Percentiles rank a stretch among this genome's conserved stretches.
Evolutionary conservation across 2,329 filamentous ascomycete species (phyloP).

Genomic region (Botrytis aclada): DNA sequence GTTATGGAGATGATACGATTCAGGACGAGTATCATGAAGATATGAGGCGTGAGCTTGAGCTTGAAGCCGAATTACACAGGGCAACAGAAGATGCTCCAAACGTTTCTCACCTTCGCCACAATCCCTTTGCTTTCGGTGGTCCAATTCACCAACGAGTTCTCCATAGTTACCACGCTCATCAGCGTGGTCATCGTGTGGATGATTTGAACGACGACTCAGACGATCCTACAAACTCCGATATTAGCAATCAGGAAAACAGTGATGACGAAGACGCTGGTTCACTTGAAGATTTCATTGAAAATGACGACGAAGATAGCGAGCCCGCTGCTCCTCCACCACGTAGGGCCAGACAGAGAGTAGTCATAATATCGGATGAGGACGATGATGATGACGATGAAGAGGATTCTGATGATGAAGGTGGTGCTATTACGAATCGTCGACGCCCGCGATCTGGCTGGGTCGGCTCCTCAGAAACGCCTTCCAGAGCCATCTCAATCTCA

Average conservation of each 20-base stretch:
- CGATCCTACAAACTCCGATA: constrained; percentile 6
- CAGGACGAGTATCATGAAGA: constrained; percentile 21
- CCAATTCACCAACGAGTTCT: constrained; percentile 1
- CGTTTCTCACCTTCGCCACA: neutral
- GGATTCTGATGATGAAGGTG: constrained; percentile 34
- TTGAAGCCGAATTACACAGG: neutral
- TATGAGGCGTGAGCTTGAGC: constrained; percentile 7
- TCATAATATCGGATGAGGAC: constrained; percentile 32
- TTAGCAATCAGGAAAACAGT: constrained; percentile 22
- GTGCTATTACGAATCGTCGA: constrained; percentile 32
- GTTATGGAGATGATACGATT: constrained; percentile 30
- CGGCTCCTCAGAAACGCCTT: constrained; percentile 23
- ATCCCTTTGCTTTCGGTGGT: neutral
- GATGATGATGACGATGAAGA: constrained; percentile 9
- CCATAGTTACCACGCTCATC: constrained; percentile 17
- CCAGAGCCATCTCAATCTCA: constrained; percentile 25
- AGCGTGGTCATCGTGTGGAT: constrained; percentile 12
- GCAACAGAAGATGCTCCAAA: neutral
- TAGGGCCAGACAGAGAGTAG: constrained; percentile 12
- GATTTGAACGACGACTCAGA: constrained; percentile 15
- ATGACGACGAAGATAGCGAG: constrained; percentile 29
- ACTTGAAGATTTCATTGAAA: constrained; percentile 34
- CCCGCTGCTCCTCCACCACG: constrained; percentile 12
- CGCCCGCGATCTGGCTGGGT: constrained; percentile 21
- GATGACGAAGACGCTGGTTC: constrained; percentile 33